phyloP scores from a whole-genome alignment of 768 basidiomycete genomes.

The Phanerochaete carnosa region DNA sequence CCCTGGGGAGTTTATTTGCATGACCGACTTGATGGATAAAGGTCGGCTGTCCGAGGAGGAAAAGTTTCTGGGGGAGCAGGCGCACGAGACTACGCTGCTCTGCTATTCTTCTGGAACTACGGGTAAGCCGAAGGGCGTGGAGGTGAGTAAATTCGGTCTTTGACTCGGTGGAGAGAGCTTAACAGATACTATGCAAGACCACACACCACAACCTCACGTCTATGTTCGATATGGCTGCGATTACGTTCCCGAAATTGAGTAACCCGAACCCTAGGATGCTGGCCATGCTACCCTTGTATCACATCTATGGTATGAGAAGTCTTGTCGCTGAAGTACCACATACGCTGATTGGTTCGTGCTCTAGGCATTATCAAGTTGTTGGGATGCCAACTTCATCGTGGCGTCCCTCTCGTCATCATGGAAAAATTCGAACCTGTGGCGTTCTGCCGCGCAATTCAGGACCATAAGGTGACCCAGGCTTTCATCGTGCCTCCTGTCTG shows the following conservation, averaged over 20 bases:
- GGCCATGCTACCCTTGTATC: constrained; percentile 61
- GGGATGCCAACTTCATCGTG: constrained; percentile 3
- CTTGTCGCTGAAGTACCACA: not conserved
- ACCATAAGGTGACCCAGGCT: constrained; percentile 53
- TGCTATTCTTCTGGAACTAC: constrained; percentile 73
- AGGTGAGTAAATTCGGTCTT: constrained; percentile 24
- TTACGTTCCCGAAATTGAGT: constrained; percentile 39
- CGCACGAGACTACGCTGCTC: constrained; percentile 59
- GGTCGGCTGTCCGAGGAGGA: constrained; percentile 52
- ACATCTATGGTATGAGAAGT: constrained; percentile 39
- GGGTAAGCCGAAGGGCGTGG: constrained; percentile 71
- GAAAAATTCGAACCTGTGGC: constrained; percentile 65
- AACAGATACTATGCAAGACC: constrained; percentile 30
- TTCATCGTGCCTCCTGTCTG: constrained; percentile 79
- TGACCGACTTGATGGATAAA: constrained; percentile 47
- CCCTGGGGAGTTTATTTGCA: constrained; percentile 24
- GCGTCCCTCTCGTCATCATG: constrained; percentile 59
- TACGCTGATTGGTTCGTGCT: too few species aligned
- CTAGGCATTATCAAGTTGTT: constrained; percentile 52
- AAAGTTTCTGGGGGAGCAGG: constrained; percentile 45
- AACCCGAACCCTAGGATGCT: constrained; percentile 48
- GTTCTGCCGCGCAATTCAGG: constrained; percentile 64
- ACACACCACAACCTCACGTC: constrained; percentile 68
- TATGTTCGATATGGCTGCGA: constrained; percentile 48
- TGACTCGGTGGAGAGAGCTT: not conserved